Percentiles rank a stretch among this genome's conserved stretches.
These are phyloP conservation scores for Populus tremula DNA, from an alignment of 345 rosid genomes.

Conservation along the genomic window DNA sequence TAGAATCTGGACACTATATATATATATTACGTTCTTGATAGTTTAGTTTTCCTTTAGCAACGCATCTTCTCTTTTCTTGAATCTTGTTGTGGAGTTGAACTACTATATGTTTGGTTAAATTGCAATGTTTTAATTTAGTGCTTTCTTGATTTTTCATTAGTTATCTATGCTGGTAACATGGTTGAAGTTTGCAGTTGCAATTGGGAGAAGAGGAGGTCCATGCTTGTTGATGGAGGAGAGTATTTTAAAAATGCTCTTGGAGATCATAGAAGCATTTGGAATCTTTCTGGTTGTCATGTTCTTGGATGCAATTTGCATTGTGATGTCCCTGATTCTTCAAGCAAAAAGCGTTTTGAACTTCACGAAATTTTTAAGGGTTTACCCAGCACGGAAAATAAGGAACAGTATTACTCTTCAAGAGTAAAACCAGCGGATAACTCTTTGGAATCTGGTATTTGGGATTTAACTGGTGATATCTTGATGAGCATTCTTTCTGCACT, in stretches of 20 bases:
- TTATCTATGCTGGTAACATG: neutral
- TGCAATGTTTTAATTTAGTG: neutral
- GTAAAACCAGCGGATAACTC: constrained; percentile 39
- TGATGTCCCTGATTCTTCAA: constrained; percentile 44
- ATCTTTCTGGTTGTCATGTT: constrained; percentile 76
- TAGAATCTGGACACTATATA: too few relatives aligned
- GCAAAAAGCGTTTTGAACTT: constrained; percentile 62
- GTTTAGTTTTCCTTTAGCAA: neutral
- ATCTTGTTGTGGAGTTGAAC: neutral
- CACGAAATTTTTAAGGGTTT: constrained; percentile 75
- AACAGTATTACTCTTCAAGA: constrained; percentile 40
- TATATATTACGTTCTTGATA: neutral
- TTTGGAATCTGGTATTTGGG: constrained; percentile 63
- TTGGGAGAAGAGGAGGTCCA: constrained; percentile 63
- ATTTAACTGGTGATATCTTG: constrained; percentile 64
- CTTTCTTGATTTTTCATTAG: neutral
- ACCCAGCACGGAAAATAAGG: constrained; percentile 49
- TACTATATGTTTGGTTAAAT: neutral
- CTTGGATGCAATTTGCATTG: constrained; percentile 62
- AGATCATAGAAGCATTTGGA: constrained; percentile 46
- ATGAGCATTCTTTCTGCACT: constrained; percentile 50
- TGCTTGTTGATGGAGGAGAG: constrained; percentile 42
- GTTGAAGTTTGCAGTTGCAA: constrained; percentile 66
- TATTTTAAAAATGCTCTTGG: constrained; percentile 29
- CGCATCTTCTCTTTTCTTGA: neutral